Conservation (phyloP, 129 eudicot genomes). For the Logfia minima region DNA sequence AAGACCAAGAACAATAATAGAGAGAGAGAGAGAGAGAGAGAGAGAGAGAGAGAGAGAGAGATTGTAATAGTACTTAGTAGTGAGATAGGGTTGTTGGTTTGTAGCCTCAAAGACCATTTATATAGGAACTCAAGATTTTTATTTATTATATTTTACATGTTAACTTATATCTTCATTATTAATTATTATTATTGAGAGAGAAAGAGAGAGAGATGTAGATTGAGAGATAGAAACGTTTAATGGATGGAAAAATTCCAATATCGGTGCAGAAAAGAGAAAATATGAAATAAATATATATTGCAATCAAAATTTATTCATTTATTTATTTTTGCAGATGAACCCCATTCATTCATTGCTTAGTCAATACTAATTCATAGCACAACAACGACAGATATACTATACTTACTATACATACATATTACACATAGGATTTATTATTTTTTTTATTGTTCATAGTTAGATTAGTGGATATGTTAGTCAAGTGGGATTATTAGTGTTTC, state of each 20-base stretch:
- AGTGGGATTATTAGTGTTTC: too few relatives aligned
- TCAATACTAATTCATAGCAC: slow-evolving; percentile 11
- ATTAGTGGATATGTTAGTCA: too few relatives aligned
- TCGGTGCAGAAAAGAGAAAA: too few relatives aligned
- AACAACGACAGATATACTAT: background rate
- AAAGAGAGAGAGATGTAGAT: too few relatives aligned
- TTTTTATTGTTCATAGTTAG: too few relatives aligned
- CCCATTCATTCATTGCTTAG: slow-evolving; percentile 19
- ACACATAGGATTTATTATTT: background rate
- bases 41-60: background rate
- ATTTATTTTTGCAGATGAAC: slow-evolving; percentile 5
- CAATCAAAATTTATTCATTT: slow-evolving; percentile 1
- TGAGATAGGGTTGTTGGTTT: slow-evolving; percentile 48
- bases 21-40: too few relatives aligned
- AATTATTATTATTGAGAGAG: background rate
- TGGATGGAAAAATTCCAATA: too few relatives aligned
- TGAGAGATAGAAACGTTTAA: too few relatives aligned
- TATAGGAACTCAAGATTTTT: slow-evolving; percentile 20
- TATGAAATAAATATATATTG: background rate
- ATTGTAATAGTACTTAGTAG: background rate
- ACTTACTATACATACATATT: background rate
- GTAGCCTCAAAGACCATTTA: slow-evolving; percentile 45
- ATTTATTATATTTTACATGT: background rate
- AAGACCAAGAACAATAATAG: background rate
- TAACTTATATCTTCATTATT: too few relatives aligned